Evolutionary conservation across 805 yeast species (phyloP), one percentile per base, ranked within the genome.

Genomic region (Barnettozyma vustinii): DNA sequence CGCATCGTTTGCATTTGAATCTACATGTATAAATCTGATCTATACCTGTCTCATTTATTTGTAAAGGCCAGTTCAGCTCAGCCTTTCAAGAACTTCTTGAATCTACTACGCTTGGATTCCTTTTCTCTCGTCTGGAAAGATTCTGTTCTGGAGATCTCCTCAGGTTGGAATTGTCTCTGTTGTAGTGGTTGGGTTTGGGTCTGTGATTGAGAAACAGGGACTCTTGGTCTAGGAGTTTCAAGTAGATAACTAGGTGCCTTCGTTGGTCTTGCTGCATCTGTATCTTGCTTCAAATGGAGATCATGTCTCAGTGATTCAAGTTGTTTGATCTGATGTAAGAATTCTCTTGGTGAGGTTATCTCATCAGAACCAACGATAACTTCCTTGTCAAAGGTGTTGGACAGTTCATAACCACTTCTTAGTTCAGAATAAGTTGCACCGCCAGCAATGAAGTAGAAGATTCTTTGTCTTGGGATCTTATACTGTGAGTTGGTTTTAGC

Each of bases 361-460:
- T 84, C 81, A 62, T 87, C 95, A 13, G 91, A 81, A 0, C 98
- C 98, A 50, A 92, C 68, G 52, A 84, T 79, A 16, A 94, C 76
- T 52, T 89, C 96, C 61, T 80, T 83, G 59, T 84, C 79, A 49
- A 79, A 72, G 41, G 74, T 64, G 16, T 70, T 66, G 9, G 88
- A 77, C 42, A 89, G 72, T 53, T 87, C 92, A 57, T 87, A 83
- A 4, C 83, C 81, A 12, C 87, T 76, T 53, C 92, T 77, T 26
- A 85, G 69, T 65, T 94, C 99, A 2, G 91, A 77, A 55, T 84
- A 79, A 0, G 98, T 88, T 19, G 87, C 67, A 9, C 98, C 99
- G 20, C 99, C 99, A 2, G 96, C 84, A 25, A 89, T 77, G 60
- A 81, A 94, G 49, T 90, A 79, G 55, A 91, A 78, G 8, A 91